Evolutionary conservation across 345 rosid species (phyloP).

Genomic region (thale cress (Arabidopsis thaliana)): TAIR10.1 NC_003070.9:1176001-1176500

Average conservation of each 20-base stretch:
- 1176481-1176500: background rate
- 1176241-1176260: too few relatives aligned
- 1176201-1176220: too few relatives aligned
- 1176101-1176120: background rate
- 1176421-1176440: background rate
- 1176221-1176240: too few relatives aligned
- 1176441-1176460: background rate
- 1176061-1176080: background rate
- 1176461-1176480: too few relatives aligned
- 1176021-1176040: background rate
- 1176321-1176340: too few relatives aligned
- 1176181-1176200: too few relatives aligned
- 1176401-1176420: too few relatives aligned
- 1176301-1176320: too few relatives aligned
- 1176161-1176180: too few relatives aligned
- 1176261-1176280: too few relatives aligned
- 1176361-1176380: background rate
- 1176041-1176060: background rate
- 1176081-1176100: background rate
- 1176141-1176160: background rate
- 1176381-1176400: too few relatives aligned
- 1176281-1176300: too few relatives aligned
- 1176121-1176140: slow-evolving; percentile 1
- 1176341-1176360: background rate
- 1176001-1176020: background rate